Evolutionary conservation across 2,329 filamentous ascomycete species (phyloP).

Genomic region (Alternaria arbusti): DNA sequence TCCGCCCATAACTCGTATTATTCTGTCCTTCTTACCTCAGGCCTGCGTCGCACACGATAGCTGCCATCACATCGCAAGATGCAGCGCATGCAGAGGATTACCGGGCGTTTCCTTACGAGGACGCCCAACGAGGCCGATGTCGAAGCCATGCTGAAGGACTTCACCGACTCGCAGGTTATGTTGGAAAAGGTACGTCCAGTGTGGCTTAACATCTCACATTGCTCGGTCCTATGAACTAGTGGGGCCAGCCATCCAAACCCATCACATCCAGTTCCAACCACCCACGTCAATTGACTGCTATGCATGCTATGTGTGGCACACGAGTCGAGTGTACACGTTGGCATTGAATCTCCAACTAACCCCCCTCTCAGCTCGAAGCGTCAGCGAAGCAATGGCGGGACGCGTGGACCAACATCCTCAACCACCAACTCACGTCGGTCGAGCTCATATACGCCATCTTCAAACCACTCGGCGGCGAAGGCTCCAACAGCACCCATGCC

Average conservation of each 20-base stretch:
- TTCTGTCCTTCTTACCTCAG: not conserved
- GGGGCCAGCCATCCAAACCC: constrained; percentile 17
- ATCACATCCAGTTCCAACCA: not conserved
- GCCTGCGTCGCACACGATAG: constrained; percentile 21
- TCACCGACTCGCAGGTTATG: constrained; percentile 78
- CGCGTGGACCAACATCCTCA: constrained; percentile 75
- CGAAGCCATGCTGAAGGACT: constrained; percentile 76
- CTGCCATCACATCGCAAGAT: constrained; percentile 53
- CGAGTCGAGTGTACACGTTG: not conserved
- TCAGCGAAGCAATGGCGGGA: constrained; percentile 79
- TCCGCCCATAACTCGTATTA: not conserved
- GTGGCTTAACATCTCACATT: constrained; percentile 6
- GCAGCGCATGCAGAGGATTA: constrained; percentile 76
- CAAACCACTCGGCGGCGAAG: constrained; percentile 74
- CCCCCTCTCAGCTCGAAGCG: constrained; percentile 68
- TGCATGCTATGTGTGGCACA: not conserved
- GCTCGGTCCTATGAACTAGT: constrained; percentile 18
- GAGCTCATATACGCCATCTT: constrained; percentile 76
- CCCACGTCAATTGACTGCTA: not conserved
- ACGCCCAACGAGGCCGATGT: constrained; percentile 80
- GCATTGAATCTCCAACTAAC: not conserved
- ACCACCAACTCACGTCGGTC: constrained; percentile 70
- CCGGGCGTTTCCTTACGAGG: constrained; percentile 73
- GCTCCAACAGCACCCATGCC: constrained; percentile 56
- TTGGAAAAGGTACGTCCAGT: constrained; percentile 67